phyloP scores from a whole-genome alignment of 1,284 basidiomycete genomes.

The Golubevia pallescens region DNA sequence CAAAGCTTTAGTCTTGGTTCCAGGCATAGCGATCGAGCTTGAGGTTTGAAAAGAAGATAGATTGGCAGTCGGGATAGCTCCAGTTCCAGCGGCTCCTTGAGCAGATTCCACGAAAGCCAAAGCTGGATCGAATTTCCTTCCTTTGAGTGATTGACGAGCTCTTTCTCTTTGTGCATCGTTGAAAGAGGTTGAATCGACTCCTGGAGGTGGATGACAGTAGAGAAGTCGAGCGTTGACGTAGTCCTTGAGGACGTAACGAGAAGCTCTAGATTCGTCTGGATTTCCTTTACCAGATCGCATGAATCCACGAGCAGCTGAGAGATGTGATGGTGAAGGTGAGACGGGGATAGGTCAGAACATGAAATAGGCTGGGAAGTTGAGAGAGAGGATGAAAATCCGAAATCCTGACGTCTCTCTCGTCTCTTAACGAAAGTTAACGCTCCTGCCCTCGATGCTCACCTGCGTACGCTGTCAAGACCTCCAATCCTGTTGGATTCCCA shows the following conservation, averaged over 20 bases:
- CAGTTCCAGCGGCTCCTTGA: neutral
- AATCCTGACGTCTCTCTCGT: too few species aligned
- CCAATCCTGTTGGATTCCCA: slow-evolving; percentile 52
- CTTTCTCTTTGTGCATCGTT: slow-evolving; percentile 46
- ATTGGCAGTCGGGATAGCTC: slow-evolving; percentile 2
- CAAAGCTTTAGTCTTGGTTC: slow-evolving; percentile 26
- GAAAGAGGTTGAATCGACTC: slow-evolving; percentile 46
- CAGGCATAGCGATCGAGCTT: slow-evolving; percentile 5
- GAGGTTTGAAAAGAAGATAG: slow-evolving; percentile 1
- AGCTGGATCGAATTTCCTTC: neutral
- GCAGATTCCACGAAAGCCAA: slow-evolving; percentile 2
- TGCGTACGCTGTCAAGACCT: slow-evolving; percentile 57
- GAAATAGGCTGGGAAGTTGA: too few species aligned
- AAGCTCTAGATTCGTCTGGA: slow-evolving; percentile 59
- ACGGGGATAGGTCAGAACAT: neutral
- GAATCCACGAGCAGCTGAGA: slow-evolving; percentile 46
- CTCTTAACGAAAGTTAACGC: too few species aligned
- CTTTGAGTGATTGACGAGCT: slow-evolving; percentile 27
- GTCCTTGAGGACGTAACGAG: slow-evolving; percentile 62
- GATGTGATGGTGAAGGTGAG: neutral
- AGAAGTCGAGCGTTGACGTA: slow-evolving; percentile 61
- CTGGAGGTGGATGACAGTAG: slow-evolving; percentile 56
- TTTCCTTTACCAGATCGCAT: slow-evolving; percentile 61
- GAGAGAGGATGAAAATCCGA: too few species aligned
- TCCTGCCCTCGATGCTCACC: neutral